Evolutionary conservation across 1,284 basidiomycete genomes (phyloP), one percentile per base, ranked within the genome.

Genomic region (Apiotrichum brassicae): DNA sequence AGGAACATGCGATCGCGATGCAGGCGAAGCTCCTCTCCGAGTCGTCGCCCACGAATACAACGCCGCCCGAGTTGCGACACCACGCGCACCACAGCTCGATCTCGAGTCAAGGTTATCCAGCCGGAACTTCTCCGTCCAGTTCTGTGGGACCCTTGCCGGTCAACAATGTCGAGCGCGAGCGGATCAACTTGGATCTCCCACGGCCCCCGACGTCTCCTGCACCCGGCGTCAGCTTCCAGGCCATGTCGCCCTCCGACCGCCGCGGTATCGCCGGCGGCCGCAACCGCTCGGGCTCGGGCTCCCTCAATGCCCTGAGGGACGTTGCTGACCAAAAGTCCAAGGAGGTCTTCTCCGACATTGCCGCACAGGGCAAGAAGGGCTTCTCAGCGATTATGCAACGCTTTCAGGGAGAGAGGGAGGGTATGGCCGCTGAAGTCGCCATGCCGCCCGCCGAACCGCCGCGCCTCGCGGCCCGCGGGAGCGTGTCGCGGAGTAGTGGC

Each of bases 331-430:
- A 43, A 25, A 61, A 66, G 41, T 61, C 67, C 20, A 72, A 71
- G 49, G 72, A 74, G 24, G 63, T 72, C 9, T 56, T 74, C 30
- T 67, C 62, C 30, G 72, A 74, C 56, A 47, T 74, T 19, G 72
- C 72, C 0, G 56, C 54, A 11, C 69, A 72, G 39, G 60, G 65
- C 35, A 74, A 72, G 57, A 68, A 67, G 50, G 64, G 68, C 11
- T 68, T 74, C 52, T 68, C 64, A 18, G 70, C 70, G 2, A 63
- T 74, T 51, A 71, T 70, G 58, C 61, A 65, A 49, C 64, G 66
- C 32, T 56, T 74, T 7, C 70, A 68, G 0, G 69, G 63, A 8
- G 68, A 70, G 36, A 65, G 64, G 46, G 64, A 60, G n/a, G 58
- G 48, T 20, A 20, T 25, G 32, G 30, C 32, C 1, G 26, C 25